These are phyloP conservation scores for Trichoderma endophyticum DNA, from an alignment of 2,329 filamentous ascomycete species.

Conservation along the genomic window DNA sequence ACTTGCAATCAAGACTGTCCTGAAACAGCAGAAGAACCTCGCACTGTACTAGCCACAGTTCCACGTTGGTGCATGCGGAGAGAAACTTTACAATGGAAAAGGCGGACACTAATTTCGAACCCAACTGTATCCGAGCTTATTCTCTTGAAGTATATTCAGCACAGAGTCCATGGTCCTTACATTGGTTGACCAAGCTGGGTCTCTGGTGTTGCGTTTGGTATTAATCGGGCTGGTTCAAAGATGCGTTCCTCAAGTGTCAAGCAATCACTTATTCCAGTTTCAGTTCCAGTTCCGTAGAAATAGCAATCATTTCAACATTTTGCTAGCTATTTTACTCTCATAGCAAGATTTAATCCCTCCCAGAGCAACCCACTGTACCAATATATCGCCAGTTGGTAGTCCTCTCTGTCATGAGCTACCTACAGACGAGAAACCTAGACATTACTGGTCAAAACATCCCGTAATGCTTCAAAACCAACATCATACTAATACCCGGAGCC, in stretches of 20 bases:
- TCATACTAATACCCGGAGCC: background rate
- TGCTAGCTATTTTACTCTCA: background rate
- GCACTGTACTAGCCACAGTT: background rate
- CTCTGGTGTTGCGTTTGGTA: too few relatives aligned
- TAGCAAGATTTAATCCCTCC: too few relatives aligned
- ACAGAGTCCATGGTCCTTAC: too few relatives aligned
- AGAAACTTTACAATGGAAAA: background rate
- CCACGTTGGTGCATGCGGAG: background rate
- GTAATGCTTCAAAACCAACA: background rate
- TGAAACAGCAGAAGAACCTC: background rate
- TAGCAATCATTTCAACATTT: fast-evolving
- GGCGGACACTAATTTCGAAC: background rate
- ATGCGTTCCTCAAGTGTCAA: background rate
- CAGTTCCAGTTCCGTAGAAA: background rate
- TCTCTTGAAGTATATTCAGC: too few relatives aligned
- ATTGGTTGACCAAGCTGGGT: too few relatives aligned
- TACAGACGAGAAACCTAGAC: background rate
- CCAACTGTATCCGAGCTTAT: background rate
- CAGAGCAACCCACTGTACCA: fast-evolving
- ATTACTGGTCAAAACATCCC: background rate
- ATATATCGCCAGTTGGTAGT: background rate
- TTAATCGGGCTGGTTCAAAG: too few relatives aligned
- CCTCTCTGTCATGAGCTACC: fast-evolving
- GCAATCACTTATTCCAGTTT: too few relatives aligned
- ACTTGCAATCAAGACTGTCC: too few relatives aligned